Evolutionary conservation across 2,329 filamentous ascomycete genomes (phyloP).

Genomic region (Paracamarosporium sp.): DNA sequence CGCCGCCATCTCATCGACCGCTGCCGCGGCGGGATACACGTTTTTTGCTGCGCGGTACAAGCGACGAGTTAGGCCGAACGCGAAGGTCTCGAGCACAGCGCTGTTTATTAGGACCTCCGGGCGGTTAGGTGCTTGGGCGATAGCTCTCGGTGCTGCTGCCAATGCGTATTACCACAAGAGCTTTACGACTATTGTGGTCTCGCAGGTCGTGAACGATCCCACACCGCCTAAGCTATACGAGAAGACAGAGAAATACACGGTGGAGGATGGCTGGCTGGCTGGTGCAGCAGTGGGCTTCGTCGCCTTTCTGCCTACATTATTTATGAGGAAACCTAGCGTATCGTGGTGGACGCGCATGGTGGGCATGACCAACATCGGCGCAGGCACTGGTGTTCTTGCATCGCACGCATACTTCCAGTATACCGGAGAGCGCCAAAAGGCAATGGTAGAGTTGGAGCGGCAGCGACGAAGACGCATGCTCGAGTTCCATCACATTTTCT

Average conservation of each 20-base stretch:
- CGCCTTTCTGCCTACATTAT: constrained; percentile 27
- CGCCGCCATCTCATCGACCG: constrained; percentile 31
- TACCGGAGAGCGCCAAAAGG: constrained; percentile 34
- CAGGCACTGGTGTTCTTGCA: constrained; percentile 27
- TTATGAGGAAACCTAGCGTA: constrained; percentile 26
- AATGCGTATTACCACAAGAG: constrained; percentile 34
- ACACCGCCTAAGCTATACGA: constrained; percentile 32
- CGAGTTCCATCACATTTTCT: constrained; percentile 34
- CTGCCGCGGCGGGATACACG: constrained; percentile 32
- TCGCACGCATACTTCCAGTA: constrained; percentile 35
- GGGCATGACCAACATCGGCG: constrained; percentile 34
- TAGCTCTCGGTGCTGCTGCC: constrained; percentile 25
- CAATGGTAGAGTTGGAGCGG: constrained; percentile 22
- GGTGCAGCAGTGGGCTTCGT: constrained; percentile 32
- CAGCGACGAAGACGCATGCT: constrained; percentile 23
- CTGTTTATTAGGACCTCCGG: constrained; percentile 33
- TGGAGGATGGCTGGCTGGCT: constrained; percentile 34
- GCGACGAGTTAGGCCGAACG: constrained; percentile 17
- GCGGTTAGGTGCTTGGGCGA: constrained; percentile 25
- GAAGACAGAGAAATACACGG: constrained; percentile 26
- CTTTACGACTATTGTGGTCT: constrained; percentile 22
- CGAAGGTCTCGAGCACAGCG: constrained; percentile 17
- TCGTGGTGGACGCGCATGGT: constrained; percentile 29
- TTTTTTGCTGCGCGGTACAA: constrained; percentile 24
- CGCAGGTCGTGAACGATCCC: constrained; percentile 14